Evolutionary conservation across 306 rosid genomes (phyloP), one percentile per base, ranked within the genome.

Genomic region (Quercus rubra): DNA sequence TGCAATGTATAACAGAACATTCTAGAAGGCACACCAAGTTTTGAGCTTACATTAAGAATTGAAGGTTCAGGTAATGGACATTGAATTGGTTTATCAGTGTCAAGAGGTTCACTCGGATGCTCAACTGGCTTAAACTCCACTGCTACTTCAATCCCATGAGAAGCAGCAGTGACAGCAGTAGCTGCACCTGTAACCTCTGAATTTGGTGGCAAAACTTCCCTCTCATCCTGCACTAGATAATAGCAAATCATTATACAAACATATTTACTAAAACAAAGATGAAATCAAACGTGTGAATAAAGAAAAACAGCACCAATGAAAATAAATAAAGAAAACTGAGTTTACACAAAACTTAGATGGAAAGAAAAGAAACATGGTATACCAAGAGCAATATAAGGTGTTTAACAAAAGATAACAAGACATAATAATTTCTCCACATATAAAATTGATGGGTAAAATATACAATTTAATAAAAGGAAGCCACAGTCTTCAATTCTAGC

Each of bases 71-170:
- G 99, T 58, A 91, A 78, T 0, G 98, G 99, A 84, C 98, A 93
- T 77, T 86, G 98, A 81, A 95, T 87, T 4, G 99, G 98, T 69
- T 87, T 72, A 73, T 95, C 98, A 73, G 78, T 90, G 80, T 93
- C 97, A 38, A 85, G 96, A 17, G 98, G 98, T 83, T 95, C 98
- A 58, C 61, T 59, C 2, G 99, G 99, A 71, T 95, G 98, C 76
- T 95, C 98, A 73, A 93, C 98, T 8, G 99, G 97, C 86, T 95
- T 95, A 82, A 95, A 95, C 88, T 91, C 99, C 27, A 88, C 93
- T 1, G 92, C 93, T 31, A 90, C 94, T 87, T 95, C 99, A 85
- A 90, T 91, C 82, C 97, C 97, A 86, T 92, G 99, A 85, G 97
- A 70, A 68, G 87, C 83, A 55, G 96, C 66, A 54, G 84, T 78